Evolutionary conservation across 2,329 filamentous ascomycete species (phyloP).

Genomic region (Alternaria alternata): DNA sequence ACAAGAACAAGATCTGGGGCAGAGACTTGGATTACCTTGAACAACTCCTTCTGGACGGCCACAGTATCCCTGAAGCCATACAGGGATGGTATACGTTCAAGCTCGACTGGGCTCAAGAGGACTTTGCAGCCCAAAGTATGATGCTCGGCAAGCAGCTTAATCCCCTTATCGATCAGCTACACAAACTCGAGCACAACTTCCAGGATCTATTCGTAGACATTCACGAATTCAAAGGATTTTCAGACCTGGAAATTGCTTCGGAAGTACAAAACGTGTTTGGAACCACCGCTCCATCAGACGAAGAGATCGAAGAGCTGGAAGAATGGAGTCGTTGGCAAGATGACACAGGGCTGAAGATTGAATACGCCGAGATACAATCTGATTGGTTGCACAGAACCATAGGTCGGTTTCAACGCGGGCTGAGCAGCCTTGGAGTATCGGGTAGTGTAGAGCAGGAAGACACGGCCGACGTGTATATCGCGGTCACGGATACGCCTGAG

Average conservation of each 20-base stretch:
- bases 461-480: too few species aligned
- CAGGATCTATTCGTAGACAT: too few species aligned
- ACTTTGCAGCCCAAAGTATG: fast-evolving
- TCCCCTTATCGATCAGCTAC: too few species aligned
- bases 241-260: too few species aligned
- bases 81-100: neutral
- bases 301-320: too few species aligned
- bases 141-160: too few species aligned
- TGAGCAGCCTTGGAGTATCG: too few species aligned
- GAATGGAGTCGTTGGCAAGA: neutral
- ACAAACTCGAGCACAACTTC: fast-evolving
- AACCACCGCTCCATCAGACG: fast-evolving
- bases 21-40: neutral
- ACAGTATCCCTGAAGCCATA: neutral
- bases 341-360: neutral
- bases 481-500: too few species aligned
- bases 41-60: neutral
- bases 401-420: fast-evolving
- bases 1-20: neutral
- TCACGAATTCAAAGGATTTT: fast-evolving
- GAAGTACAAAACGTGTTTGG: too few species aligned
- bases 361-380: neutral
- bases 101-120: too few species aligned
- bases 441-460: too few species aligned
- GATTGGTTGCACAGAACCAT: neutral